Conservation (phyloP, 225 moss, liverwort and hornwort species). For the Anthoceros angustus region DNA sequence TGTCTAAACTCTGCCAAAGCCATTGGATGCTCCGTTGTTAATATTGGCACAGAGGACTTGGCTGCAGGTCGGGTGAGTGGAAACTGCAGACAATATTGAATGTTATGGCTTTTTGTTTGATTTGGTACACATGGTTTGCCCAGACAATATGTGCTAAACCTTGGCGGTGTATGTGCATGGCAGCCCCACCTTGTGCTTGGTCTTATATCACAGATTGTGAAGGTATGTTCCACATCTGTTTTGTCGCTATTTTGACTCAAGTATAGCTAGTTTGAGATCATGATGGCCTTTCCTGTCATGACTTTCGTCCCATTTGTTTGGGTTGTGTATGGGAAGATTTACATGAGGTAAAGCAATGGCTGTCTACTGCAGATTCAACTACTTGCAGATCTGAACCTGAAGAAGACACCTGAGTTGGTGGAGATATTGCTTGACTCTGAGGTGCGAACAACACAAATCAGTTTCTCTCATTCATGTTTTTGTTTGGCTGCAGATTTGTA, state of each 20-base stretch:
- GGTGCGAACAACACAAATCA: conserved; percentile 17
- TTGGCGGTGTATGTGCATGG: conserved; percentile 9
- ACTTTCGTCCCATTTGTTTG: no score
- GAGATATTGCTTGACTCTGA: conserved; percentile 81
- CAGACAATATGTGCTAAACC: no score
- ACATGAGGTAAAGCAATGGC: not conserved
- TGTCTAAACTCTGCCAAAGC: conserved; percentile 92
- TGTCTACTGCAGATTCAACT: conserved; percentile 60
- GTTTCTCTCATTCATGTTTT: not conserved
- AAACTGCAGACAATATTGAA: not conserved
- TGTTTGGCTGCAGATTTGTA: not conserved
- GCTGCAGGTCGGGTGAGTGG: conserved; percentile 71
- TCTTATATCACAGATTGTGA: conserved; percentile 93
- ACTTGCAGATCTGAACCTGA: conserved; percentile 83
- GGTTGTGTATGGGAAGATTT: no score
- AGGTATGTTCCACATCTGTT: conserved; percentile 30
- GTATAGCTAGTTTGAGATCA: no score
- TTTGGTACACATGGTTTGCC: no score
- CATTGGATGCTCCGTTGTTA: conserved; percentile 96
- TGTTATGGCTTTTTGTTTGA: not conserved
- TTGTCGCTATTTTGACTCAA: no score
- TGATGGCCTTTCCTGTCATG: no score
- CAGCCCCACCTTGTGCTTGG: conserved; percentile 99
- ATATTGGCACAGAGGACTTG: conserved; percentile 94
- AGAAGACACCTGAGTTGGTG: conserved; percentile 93